Percentiles rank a stretch among this genome's conserved stretches.
Conservation (phyloP, 2,329 filamentous ascomycete species). For the Scleromitrula shiraiana region DNA sequence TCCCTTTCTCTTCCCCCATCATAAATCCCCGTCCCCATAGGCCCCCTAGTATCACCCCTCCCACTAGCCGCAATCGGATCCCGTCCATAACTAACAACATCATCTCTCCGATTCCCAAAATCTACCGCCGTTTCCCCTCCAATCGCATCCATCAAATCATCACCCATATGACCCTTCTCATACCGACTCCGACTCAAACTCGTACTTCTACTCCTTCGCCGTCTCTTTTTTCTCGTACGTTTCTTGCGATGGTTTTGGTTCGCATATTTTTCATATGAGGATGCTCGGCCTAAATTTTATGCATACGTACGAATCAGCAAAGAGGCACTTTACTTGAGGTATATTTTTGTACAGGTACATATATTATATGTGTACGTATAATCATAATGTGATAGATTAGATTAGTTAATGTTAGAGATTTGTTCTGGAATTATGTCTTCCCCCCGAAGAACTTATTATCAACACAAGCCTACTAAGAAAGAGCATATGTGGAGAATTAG, state of each 20-base stretch:
- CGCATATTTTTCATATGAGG: not conserved
- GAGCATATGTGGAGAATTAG: too few relatives aligned
- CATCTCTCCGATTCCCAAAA: not conserved
- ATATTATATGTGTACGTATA: not conserved
- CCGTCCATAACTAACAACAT: constrained; percentile 8
- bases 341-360: too few relatives aligned
- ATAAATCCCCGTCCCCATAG: too few relatives aligned
- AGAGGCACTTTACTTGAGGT: too few relatives aligned
- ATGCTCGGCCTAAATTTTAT: not conserved
- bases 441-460: too few relatives aligned
- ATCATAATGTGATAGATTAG: not conserved
- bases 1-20: too few relatives aligned
- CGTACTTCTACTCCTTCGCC: too few relatives aligned
- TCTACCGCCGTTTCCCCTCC: constrained; percentile 1
- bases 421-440: too few relatives aligned
- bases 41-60: too few relatives aligned
- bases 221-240: constrained; percentile 7
- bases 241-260: constrained; percentile 6
- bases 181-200: too few relatives aligned
- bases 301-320: not conserved
- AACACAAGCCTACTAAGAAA: too few relatives aligned
- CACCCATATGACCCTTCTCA: constrained; percentile 2
- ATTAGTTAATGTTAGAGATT: not conserved
- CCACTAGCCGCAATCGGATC: not conserved
- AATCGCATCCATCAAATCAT: constrained; percentile 5